These are phyloP conservation scores for Rostrohypoxylon terebratum DNA, from an alignment of 495 filamentous ascomycete genomes.

Conservation along the genomic window DNA sequence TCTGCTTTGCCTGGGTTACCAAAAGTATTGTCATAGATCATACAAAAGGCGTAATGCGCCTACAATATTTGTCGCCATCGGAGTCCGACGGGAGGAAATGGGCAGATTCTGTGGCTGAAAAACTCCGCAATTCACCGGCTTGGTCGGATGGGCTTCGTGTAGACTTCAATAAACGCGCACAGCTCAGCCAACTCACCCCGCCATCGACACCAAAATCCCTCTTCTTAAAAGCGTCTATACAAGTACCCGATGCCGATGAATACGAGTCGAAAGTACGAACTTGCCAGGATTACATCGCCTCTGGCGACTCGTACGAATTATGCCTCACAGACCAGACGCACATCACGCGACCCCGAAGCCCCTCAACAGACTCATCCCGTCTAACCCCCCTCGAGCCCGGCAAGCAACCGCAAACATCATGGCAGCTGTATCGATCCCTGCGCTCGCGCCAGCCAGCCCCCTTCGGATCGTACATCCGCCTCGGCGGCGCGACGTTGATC, in stretches of 20 bases:
- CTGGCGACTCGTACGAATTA: conserved; percentile 92
- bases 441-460: conserved; percentile 82
- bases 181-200: conserved; percentile 42
- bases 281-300: conserved; percentile 77
- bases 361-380: conserved; percentile 17
- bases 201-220: conserved; percentile 41
- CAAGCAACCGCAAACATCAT: conserved; percentile 55
- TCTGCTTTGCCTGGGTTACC: conserved; percentile 81
- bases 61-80: conserved; percentile 69
- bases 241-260: conserved; percentile 63
- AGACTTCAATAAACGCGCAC: conserved; percentile 36
- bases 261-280: conserved; percentile 73
- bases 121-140: conserved; percentile 46
- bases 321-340: conserved; percentile 83
- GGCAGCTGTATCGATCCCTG: conserved; percentile 79
- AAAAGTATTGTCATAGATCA: conserved; percentile 87
- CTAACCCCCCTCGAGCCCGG: conserved; percentile 32
- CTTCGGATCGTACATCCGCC: conserved; percentile 83
- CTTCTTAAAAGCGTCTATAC: conserved; percentile 33
- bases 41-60: conserved; percentile 64
- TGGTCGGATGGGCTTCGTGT: conserved; percentile 46
- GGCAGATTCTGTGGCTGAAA: conserved; percentile 47
- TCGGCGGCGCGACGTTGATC: conserved; percentile 76
- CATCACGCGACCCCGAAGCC: conserved; percentile 59
- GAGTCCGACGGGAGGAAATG: conserved; percentile 53